Base-by-base conservation (phyloP, 352 stramenopile species). In the Globisporangium emineosum region DNA sequence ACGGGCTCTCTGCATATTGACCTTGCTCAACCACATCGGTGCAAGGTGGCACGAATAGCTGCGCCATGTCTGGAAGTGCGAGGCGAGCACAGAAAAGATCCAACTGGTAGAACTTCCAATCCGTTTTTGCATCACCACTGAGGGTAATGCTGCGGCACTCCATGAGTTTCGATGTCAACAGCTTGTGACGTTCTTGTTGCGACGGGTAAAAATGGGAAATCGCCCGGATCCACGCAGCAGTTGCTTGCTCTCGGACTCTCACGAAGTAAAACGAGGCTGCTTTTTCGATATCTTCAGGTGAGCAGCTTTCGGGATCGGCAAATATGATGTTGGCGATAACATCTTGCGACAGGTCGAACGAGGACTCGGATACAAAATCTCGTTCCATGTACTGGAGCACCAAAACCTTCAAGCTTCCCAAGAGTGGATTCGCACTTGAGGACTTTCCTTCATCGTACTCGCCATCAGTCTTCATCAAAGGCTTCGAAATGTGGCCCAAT, bases 11-110 rank as follows among this genome's bases (percentile, higher is more conserved):
- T 32, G 25, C 42, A 30, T 60, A 70, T 40, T 50, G 57, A 35
- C 83, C 74, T 42, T 78, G 66, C 52, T 91, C 71, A 21, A 93
- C 64, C 47, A 91, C 65, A 64, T 92, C 77, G 13, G 83, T 72
- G 62, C 75, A 88, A 8, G 74, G 66, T 17, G 88, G 88, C 10
- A 94, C 84, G 66, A 96, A 96, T 1, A 69, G 68, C 66, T 91
- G 83, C 0, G 78, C 79, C 63, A 94, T 73, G 71, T 96, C 88
- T 35, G 83, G 84, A 21, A 91, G 67, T 6, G 86, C 67, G 7
- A 96, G 66, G 37, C 88, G 76, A 64, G 84, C 82, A 62, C 88
- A 96, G 27, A 96, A 72, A 25, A 96, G 57, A 49, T 96, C 88
- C 25, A 96, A 68, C 61, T 94, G 83, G 29, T 81, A 67, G 69